Base-by-base conservation (phyloP, 352 stramenopile genomes). In the Thalassiosira allenii region DNA sequence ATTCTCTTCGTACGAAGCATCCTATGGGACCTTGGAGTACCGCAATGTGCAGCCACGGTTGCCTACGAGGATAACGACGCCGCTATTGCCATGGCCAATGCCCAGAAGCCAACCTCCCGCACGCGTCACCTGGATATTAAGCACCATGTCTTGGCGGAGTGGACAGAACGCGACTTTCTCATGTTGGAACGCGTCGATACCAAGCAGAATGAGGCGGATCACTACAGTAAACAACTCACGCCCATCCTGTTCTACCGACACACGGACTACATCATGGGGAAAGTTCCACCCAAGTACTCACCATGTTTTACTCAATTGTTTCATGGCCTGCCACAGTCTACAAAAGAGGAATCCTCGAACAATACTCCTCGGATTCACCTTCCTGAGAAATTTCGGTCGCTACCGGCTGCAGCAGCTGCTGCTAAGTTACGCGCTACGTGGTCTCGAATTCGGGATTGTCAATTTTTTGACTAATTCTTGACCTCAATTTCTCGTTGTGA, bases 121-220 rank as follows among this genome's bases (percentile, higher is more conserved):
- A 87, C 72, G 11, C 22, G 72, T 23, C 81, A 89, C 27, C 67
- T 89, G 22, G 81, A 89, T 52, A 81, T 89, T 12, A 59, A 68
- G 54, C 57, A 77, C 32, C 69, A 68, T 37, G 68, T 56, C 3
- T 17, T 86, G 0, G 66, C 54, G 43, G 71, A 81, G 40, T 83
- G 76, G 73, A 33, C 80, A 30, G 67, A 84, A 27, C 1, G 74
- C 3, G 64, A 82, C 25, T 30, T 82, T 0, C 22, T 83, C 1
- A 34, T 40, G 12, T 32, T 77, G 0, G 64, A 66, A 30, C 2
- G 74, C 2, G 51, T 82, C 1, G 52, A 70, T 20, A 82, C 74
- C 2, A 43, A 20, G 2, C 9, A 68, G 9, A 82, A 82, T 20
- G 57, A 72, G 30, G 64, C 74, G 0, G 74, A 82, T 22, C 57